A percentile compares a stretch with the other conserved stretches of the same genome.
Evolutionary conservation across 495 filamentous ascomycete species (phyloP).

Genomic region (Penicillium flavigenum): DNA sequence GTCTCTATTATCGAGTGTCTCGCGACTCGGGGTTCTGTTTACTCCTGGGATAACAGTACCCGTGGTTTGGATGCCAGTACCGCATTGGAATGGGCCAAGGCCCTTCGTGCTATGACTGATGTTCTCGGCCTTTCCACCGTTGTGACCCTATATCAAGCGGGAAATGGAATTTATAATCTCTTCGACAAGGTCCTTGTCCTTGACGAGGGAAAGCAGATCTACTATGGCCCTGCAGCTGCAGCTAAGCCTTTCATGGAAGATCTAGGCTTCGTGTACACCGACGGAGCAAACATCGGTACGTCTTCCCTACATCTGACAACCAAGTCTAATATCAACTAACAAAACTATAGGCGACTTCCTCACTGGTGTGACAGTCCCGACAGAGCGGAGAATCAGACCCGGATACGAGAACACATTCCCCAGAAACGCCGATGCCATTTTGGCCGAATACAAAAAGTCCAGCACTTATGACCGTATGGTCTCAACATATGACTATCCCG

Average conservation of each 20-base stretch:
- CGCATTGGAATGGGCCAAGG: slow-evolving; percentile 53
- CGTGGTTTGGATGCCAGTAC: slow-evolving; percentile 61
- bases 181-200: slow-evolving; percentile 69
- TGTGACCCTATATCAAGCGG: slow-evolving; percentile 60
- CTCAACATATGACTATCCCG: slow-evolving; percentile 49
- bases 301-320: neutral
- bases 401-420: slow-evolving; percentile 51
- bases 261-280: slow-evolving; percentile 61
- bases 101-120: slow-evolving; percentile 48
- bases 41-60: slow-evolving; percentile 62
- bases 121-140: slow-evolving; percentile 46
- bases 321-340: neutral
- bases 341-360: slow-evolving; percentile 64
- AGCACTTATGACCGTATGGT: slow-evolving; percentile 32
- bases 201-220: slow-evolving; percentile 62
- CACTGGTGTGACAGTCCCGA: slow-evolving; percentile 67
- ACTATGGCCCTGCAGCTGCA: slow-evolving; percentile 55
- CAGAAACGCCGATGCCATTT: slow-evolving; percentile 40
- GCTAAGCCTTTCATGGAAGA: slow-evolving; percentile 65
- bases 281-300: slow-evolving; percentile 39
- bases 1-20: slow-evolving; percentile 67
- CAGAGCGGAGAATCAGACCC: slow-evolving; percentile 57
- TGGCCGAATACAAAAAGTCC: slow-evolving; percentile 41
- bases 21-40: slow-evolving; percentile 56
- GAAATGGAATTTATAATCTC: slow-evolving; percentile 60